These are phyloP conservation scores for Mycena polygramma DNA, from an alignment of 768 basidiomycete species.

Conservation along the genomic window DNA sequence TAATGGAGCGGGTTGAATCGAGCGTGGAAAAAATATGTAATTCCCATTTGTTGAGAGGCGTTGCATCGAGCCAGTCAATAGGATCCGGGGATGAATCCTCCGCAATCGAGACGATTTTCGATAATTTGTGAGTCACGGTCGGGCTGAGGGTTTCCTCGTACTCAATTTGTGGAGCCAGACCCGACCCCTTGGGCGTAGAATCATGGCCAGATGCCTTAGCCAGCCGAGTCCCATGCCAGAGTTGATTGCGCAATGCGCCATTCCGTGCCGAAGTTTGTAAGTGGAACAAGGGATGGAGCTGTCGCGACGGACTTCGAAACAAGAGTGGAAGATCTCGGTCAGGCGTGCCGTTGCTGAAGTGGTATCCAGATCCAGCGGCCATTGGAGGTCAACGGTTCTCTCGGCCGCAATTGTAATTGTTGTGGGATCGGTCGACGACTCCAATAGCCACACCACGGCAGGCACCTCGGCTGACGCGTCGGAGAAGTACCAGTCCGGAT, in stretches of 20 bases:
- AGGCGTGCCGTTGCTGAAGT: too few relatives aligned
- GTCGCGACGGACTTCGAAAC: too few relatives aligned
- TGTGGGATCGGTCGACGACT: not conserved
- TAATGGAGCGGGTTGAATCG: not conserved
- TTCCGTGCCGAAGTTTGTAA: not conserved
- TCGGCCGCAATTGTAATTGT: conserved; percentile 1
- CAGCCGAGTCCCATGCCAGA: not conserved
- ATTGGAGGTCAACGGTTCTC: conserved; percentile 5
- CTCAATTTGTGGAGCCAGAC: too few relatives aligned
- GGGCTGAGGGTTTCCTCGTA: too few relatives aligned
- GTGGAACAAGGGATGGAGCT: too few relatives aligned
- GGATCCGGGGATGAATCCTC: too few relatives aligned
- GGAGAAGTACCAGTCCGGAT: not conserved
- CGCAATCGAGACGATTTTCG: too few relatives aligned
- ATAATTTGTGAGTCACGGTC: too few relatives aligned
- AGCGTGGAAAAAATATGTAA: not conserved
- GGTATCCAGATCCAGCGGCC: not conserved
- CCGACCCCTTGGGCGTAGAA: too few relatives aligned
- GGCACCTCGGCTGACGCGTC: conserved; percentile 8
- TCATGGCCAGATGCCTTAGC: not conserved
- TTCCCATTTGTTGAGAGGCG: conserved; percentile 3
- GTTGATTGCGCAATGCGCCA: conserved; percentile 2
- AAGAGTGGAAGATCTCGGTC: not conserved
- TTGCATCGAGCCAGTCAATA: not conserved
- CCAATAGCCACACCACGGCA: conserved; percentile 11